A percentile compares a stretch with the other conserved stretches of the same genome.
Conservation (phyloP, 2,329 filamentous ascomycete species). For the Paraphaeosphaeria sporulosa region DNA sequence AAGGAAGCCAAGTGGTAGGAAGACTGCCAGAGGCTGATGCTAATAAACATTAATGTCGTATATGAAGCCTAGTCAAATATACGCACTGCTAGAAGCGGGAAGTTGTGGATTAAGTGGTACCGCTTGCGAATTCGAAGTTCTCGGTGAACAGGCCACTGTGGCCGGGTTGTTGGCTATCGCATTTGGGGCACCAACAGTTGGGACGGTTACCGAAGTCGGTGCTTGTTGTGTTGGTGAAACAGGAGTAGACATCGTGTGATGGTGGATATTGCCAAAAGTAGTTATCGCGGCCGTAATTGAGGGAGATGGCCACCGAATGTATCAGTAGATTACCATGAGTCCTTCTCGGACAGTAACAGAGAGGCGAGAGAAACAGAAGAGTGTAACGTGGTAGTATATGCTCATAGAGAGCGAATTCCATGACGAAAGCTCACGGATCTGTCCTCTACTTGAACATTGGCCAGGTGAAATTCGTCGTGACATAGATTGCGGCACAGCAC, state of each 20-base stretch:
- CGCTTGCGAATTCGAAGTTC: background rate
- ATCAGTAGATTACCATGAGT: background rate
- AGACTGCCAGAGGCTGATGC: background rate
- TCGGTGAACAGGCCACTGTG: background rate
- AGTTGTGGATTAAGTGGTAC: background rate
- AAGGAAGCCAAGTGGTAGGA: slow-evolving; percentile 21
- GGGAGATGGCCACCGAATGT: background rate
- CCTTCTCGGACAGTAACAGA: background rate
- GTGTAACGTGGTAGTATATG: background rate
- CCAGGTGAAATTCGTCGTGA: background rate
- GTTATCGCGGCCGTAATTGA: background rate
- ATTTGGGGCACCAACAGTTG: background rate
- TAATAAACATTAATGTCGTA: background rate
- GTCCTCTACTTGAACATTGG: background rate
- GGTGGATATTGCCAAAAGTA: background rate
- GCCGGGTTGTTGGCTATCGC: background rate
- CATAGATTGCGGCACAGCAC: slow-evolving; percentile 18
- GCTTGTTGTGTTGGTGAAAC: background rate
- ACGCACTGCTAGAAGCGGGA: background rate
- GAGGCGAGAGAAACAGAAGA: background rate
- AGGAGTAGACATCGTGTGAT: background rate
- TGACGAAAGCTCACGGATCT: background rate
- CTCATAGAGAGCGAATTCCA: background rate
- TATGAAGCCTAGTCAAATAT: background rate
- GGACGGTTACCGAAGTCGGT: background rate